These are phyloP conservation scores for Hylodesmum podocarpum DNA, from an alignment of 306 rosid genomes.

Conservation along the genomic window DNA sequence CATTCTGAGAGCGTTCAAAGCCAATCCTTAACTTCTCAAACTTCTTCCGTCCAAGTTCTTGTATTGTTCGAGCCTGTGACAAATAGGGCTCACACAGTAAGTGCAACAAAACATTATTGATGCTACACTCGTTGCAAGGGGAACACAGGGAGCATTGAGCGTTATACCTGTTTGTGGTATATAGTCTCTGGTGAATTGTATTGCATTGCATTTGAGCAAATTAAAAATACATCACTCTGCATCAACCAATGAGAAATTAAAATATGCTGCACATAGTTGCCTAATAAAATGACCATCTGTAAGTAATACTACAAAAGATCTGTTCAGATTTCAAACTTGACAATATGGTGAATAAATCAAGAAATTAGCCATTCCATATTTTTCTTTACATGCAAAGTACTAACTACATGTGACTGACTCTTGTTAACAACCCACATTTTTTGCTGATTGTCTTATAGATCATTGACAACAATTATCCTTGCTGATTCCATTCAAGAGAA, in stretches of 20 bases:
- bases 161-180: constrained; percentile 88
- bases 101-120: constrained; percentile 10
- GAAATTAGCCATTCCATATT: constrained; percentile 20
- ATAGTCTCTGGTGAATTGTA: constrained; percentile 87
- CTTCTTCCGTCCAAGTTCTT: constrained; percentile 82
- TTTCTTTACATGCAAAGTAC: constrained; percentile 5
- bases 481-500: neutral
- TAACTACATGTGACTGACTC: neutral
- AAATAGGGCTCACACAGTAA: constrained; percentile 12
- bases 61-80: constrained; percentile 87
- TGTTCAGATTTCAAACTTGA: neutral
- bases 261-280: neutral
- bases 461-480: neutral
- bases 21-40: constrained; percentile 74
- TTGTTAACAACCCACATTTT: neutral
- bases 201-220: constrained; percentile 94
- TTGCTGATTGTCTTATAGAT: neutral
- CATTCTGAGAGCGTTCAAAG: constrained; percentile 55
- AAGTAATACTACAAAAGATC: neutral
- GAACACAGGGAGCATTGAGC: constrained; percentile 5
- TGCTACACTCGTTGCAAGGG: neutral
- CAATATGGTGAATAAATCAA: constrained; percentile 50
- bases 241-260: neutral
- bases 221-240: constrained; percentile 84
- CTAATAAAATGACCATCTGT: neutral